A percentile compares a stretch with the other conserved stretches of the same genome.
phyloP scores from a whole-genome alignment of 164 flowering plant genomes.

The Platanus orientalis region DNA sequence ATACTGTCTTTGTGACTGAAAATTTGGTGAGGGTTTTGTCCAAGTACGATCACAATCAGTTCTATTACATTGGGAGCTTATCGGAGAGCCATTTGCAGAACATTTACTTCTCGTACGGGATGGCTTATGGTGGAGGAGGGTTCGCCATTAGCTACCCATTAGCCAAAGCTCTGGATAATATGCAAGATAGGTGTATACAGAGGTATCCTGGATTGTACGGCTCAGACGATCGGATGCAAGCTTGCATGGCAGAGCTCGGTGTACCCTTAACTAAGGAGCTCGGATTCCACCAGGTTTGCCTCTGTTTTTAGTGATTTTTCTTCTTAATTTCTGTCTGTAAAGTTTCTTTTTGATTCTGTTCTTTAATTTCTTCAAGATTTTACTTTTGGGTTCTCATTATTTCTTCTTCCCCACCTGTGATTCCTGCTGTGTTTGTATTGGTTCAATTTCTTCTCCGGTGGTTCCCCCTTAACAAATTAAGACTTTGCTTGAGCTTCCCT shows the following conservation, averaged over 20 bases:
- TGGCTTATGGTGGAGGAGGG: constrained; percentile 33
- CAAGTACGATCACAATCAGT: constrained; percentile 23
- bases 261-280: constrained; percentile 23
- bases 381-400: too few species aligned
- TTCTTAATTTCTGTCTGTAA: too few species aligned
- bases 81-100: constrained; percentile 29
- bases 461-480: too few species aligned
- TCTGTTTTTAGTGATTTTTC: too few species aligned
- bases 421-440: too few species aligned
- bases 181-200: constrained; percentile 21
- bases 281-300: constrained; percentile 29
- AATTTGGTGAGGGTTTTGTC: constrained; percentile 17
- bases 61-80: constrained; percentile 23
- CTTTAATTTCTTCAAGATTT: too few species aligned
- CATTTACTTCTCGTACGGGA: constrained; percentile 18
- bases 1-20: constrained; percentile 20
- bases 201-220: constrained; percentile 26
- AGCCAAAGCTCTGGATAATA: constrained; percentile 21
- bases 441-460: too few species aligned
- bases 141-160: too few species aligned
- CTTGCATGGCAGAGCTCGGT: too few species aligned
- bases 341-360: too few species aligned
- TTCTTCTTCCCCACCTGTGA: too few species aligned
- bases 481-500: too few species aligned
- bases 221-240: constrained; percentile 28